Percentiles rank a stretch among this genome's conserved stretches.
Evolutionary conservation across 2,329 filamentous ascomycete species (phyloP).

Genomic region (Penicillium oxalicum): DNA sequence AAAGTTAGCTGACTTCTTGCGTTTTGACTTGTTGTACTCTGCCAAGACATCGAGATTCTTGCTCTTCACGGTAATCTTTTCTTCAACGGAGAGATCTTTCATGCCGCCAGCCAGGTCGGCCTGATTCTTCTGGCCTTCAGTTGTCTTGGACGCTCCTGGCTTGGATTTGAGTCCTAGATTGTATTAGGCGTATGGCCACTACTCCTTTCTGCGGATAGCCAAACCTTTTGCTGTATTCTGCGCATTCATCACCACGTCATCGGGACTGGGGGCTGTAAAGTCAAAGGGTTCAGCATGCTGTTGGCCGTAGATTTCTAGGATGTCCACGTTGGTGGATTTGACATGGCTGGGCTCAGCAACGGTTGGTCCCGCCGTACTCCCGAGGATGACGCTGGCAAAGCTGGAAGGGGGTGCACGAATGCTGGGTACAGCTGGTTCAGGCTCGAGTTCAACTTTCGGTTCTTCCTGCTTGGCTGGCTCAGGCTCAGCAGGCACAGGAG

Average conservation of each 20-base stretch:
- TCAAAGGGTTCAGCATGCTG: slow-evolving; percentile 44
- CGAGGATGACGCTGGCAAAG: slow-evolving; percentile 45
- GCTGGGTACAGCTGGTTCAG: slow-evolving; percentile 14
- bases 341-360: slow-evolving; percentile 32
- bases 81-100: slow-evolving; percentile 45
- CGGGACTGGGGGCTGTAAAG: slow-evolving; percentile 82
- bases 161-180: slow-evolving; percentile 42
- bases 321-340: slow-evolving; percentile 27
- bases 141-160: slow-evolving; percentile 37
- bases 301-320: slow-evolving; percentile 36
- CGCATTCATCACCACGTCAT: slow-evolving; percentile 80
- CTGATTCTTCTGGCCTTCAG: slow-evolving; percentile 38
- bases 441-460: slow-evolving; percentile 8
- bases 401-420: slow-evolving; percentile 46
- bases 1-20: slow-evolving; percentile 80
- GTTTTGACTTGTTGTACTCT: slow-evolving; percentile 68
- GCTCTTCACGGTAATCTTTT: slow-evolving; percentile 51
- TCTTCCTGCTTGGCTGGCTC: slow-evolving; percentile 3
- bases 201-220: slow-evolving; percentile 40
- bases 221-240: slow-evolving; percentile 74
- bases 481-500: slow-evolving; percentile 3
- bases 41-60: slow-evolving; percentile 81
- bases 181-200: slow-evolving; percentile 32
- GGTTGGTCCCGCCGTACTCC: slow-evolving; percentile 20
- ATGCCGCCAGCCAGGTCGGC: slow-evolving; percentile 45